Percentiles rank a stretch among this genome's conserved stretches.
Evolutionary conservation across 139 green algal species (phyloP).

Genomic region (Pycnococcus provasolii): DNA sequence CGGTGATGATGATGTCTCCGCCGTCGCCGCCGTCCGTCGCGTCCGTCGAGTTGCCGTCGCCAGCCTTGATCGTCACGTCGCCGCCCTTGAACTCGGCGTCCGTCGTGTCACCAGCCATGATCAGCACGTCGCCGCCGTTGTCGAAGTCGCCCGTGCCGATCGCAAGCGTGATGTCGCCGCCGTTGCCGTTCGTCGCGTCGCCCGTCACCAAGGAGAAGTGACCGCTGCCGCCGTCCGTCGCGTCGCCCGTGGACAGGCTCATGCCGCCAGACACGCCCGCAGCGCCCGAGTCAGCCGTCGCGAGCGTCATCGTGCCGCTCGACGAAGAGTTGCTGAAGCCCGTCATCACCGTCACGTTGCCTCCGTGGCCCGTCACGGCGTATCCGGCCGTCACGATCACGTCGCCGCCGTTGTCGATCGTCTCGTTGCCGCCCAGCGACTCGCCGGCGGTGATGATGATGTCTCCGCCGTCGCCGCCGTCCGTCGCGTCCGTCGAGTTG

Average conservation of each 20-base stretch:
- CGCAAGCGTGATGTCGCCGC: neutral
- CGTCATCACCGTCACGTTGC: neutral
- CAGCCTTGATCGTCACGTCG: neutral
- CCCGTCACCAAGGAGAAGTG: neutral
- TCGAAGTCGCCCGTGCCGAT: too few species aligned
- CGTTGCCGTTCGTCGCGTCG: neutral
- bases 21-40: neutral
- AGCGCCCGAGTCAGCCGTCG: neutral
- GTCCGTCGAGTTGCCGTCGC: neutral
- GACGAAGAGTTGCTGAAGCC: too few species aligned
- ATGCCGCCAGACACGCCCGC: neutral
- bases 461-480: neutral
- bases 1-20: neutral
- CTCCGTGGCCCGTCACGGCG: neutral
- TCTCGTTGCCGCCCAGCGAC: too few species aligned
- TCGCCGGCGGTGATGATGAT: neutral
- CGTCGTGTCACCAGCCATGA: too few species aligned
- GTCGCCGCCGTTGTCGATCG: neutral
- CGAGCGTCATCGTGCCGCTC: neutral
- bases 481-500: neutral
- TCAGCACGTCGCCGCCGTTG: too few species aligned
- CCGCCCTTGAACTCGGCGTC: neutral
- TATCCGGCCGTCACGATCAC: conserved; percentile 1
- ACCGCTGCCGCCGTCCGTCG: too few species aligned
- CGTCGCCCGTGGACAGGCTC: too few species aligned